A percentile compares a stretch with the other conserved stretches of the same genome.
Conservation (phyloP, 768 basidiomycete genomes). For the Mycena capillaripes region DNA sequence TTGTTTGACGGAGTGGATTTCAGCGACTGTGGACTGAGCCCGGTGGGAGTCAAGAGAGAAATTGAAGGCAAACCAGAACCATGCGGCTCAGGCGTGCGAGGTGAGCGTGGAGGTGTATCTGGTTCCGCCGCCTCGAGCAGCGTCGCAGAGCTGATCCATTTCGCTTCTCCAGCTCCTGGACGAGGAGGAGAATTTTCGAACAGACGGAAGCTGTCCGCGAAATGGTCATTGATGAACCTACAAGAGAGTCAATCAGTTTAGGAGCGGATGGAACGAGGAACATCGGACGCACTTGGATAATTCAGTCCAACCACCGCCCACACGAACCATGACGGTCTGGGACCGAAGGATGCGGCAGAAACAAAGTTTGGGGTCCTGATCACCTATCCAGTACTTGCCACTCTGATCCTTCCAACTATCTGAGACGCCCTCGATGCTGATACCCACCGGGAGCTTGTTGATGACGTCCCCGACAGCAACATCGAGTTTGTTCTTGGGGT, state of each 20-base stretch:
- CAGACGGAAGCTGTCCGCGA: slow-evolving; percentile 85
- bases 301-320: slow-evolving; percentile 96
- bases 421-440: slow-evolving; percentile 84
- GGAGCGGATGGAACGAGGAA: neutral
- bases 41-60: slow-evolving; percentile 70
- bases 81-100: slow-evolving; percentile 79
- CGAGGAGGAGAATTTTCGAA: slow-evolving; percentile 75
- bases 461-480: slow-evolving; percentile 94
- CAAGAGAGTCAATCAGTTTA: slow-evolving; percentile 26
- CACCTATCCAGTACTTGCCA: slow-evolving; percentile 97
- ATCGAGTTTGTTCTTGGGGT: slow-evolving; percentile 93
- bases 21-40: slow-evolving; percentile 65
- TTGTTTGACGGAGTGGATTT: slow-evolving; percentile 67
- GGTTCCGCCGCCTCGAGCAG: slow-evolving; percentile 70
- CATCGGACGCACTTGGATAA: slow-evolving; percentile 79
- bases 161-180: slow-evolving; percentile 71
- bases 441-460: slow-evolving; percentile 88
- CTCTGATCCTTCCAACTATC: slow-evolving; percentile 94
- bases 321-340: slow-evolving; percentile 96
- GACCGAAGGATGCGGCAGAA: slow-evolving; percentile 93
- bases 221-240: slow-evolving; percentile 91
- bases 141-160: slow-evolving; percentile 87
- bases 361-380: slow-evolving; percentile 89
- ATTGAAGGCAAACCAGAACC: slow-evolving; percentile 74
- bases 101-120: slow-evolving; percentile 55